phyloP scores from a whole-genome alignment of 768 basidiomycete genomes.

The Pholiota conissans region DNA sequence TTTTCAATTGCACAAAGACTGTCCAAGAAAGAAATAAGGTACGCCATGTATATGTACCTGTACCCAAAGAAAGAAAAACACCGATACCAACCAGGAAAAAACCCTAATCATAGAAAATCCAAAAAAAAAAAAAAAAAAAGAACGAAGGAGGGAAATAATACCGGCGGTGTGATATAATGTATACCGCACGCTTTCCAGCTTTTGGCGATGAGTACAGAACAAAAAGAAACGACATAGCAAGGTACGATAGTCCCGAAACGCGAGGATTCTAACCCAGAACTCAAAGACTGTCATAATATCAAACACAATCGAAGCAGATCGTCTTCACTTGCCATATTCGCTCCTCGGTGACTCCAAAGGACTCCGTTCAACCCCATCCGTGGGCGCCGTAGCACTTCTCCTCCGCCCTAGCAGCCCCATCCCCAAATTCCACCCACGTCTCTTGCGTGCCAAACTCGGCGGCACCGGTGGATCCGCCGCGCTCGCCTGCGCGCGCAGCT shows the following conservation, averaged over 20 bases:
- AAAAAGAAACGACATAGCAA: not conserved
- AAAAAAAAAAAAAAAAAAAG: not conserved
- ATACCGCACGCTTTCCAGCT: no score
- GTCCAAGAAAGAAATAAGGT: not conserved
- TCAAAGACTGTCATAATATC: not conserved
- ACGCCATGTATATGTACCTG: not conserved
- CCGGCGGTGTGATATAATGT: no score
- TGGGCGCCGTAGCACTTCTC: not conserved
- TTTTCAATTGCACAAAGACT: no score
- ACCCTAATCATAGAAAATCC: not conserved
- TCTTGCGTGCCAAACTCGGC: slow-evolving; percentile 9
- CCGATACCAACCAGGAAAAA: not conserved
- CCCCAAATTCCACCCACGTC: not conserved
- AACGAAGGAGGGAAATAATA: not conserved
- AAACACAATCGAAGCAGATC: not conserved
- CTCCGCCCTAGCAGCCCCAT: not conserved
- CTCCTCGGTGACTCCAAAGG: not conserved
- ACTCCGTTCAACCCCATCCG: not conserved
- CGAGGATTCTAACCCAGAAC: not conserved
- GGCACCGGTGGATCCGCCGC: slow-evolving; percentile 14
- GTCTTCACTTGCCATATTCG: not conserved
- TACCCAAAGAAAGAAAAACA: not conserved
- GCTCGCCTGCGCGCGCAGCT: slow-evolving; percentile 13
- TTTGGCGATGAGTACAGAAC: not conserved
- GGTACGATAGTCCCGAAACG: not conserved